Evolutionary conservation across 2,329 filamentous ascomycete genomes (phyloP), one percentile per base, ranked within the genome.

Genomic region (Sarocladium kiliense): DNA sequence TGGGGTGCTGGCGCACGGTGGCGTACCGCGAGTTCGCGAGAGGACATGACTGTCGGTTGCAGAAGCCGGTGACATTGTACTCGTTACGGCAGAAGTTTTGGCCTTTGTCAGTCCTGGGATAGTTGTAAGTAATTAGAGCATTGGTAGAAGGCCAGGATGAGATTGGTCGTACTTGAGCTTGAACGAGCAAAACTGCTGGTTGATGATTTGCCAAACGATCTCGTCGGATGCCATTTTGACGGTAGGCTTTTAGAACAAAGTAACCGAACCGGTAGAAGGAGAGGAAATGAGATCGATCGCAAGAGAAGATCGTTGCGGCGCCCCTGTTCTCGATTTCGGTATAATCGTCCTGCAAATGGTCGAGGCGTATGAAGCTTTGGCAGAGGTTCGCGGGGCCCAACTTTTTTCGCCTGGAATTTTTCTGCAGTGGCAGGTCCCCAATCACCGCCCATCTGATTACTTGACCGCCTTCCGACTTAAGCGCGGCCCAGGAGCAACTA

Each of bases 81-180:
- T 93, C 92, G 74, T 97, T 96, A 70, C 93, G 87, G 74, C 94
- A 99, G 74, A 97, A 99, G 65, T 85, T 97, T 71, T 94, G 87
- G 57, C 87, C 82, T 73, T 93, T 95, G 23, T 89, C 89, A 19
- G 87, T 90, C 76, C 85, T 90, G 66, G 23, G 21, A 7, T 34
- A 11, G 27, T 56, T 53, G 61, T 76, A 61, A 75, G 67, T 32
- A 4, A 30, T 18, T 9, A n/a, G 3, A 27, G n/a, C 23, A 16
- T 44, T 7, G n/a, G 18, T 30, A 18, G 3, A n/a, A 30, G 10
- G 23, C 16, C 3, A n/a, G 19, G 25, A 30, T 6, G n/a, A 9
- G n/a, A 21, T 19, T 36, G 30, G 26, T 64, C 82, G 63, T 75
- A 91, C 85, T 96, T 96, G 62, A 97, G 79, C 70, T 97, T 97